Evolutionary conservation across 345 rosid genomes (phyloP).

Genomic region (Rhizophora mangle): DNA sequence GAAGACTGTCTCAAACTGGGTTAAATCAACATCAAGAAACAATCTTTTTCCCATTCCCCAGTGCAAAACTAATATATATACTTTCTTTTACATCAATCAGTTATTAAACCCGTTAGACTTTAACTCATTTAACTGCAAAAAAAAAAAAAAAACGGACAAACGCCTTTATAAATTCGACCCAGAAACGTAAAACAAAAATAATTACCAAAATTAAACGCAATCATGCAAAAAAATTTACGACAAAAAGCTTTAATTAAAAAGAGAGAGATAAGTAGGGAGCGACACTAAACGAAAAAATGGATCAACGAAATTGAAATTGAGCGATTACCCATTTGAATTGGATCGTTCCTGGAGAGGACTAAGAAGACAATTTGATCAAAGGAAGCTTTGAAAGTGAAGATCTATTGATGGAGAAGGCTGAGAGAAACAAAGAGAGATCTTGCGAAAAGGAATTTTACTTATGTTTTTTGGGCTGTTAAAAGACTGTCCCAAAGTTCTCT

Average conservation of each 20-base stretch:
- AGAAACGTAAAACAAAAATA: constrained; percentile 4
- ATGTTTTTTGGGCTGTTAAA: not conserved
- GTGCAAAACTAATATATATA: not conserved
- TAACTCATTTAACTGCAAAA: constrained; percentile 10
- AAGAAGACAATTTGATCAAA: constrained; percentile 11
- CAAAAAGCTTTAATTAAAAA: not conserved
- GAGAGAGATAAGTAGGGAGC: not conserved
- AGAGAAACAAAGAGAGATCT: constrained; percentile 15
- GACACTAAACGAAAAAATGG: not conserved
- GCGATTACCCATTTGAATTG: constrained; percentile 25
- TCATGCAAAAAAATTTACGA: not conserved
- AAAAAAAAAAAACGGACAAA: not conserved
- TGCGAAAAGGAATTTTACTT: not conserved
- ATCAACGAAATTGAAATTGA: constrained; percentile 19
- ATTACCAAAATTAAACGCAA: not conserved
- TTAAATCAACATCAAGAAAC: not conserved
- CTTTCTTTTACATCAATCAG: not conserved
- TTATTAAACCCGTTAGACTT: not conserved
- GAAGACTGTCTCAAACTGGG: not conserved
- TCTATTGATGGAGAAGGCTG: constrained; percentile 2
- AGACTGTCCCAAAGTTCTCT: not conserved
- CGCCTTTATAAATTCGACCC: not conserved
- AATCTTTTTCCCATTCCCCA: too few species aligned
- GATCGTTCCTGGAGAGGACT: constrained; percentile 11
- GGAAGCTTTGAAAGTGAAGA: constrained; percentile 3